Percentiles rank a stretch among this genome's conserved stretches.
Conservation (phyloP, 192 early-diverging fungal species). For the Entomortierella lignicola region DNA sequence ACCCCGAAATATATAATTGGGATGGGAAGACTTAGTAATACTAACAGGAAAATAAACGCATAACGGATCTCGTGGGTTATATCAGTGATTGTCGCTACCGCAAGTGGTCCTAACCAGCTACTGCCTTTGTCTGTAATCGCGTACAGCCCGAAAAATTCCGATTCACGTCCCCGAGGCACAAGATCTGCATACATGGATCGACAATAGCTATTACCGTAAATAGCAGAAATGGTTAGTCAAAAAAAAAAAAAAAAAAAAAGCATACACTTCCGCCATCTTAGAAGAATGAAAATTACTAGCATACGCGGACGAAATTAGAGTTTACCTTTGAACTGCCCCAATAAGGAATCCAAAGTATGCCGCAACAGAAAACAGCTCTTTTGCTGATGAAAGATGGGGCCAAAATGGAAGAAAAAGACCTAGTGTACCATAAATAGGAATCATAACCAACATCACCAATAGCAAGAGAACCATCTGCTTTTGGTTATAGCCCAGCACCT, state of each 20-base stretch:
- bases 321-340: conserved; percentile 56
- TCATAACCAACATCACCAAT: conserved; percentile 44
- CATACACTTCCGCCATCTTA: too few relatives aligned
- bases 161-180: conserved; percentile 67
- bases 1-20: conserved; percentile 60
- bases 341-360: conserved; percentile 56
- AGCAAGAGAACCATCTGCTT: conserved; percentile 60
- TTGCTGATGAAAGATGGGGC: conserved; percentile 27
- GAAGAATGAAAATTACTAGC: background rate
- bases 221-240: background rate
- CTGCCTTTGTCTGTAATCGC: conserved; percentile 74
- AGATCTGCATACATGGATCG: conserved; percentile 70
- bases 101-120: conserved; percentile 73
- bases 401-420: conserved; percentile 52
- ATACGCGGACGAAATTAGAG: conserved; percentile 6
- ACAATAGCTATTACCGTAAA: conserved; percentile 49
- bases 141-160: conserved; percentile 75
- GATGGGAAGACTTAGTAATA: conserved; percentile 58
- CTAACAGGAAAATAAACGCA: conserved; percentile 63
- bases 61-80: conserved; percentile 61
- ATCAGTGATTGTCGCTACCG: conserved; percentile 67
- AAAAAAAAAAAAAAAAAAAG: background rate
- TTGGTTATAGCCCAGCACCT: conserved; percentile 14
- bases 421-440: conserved; percentile 55
- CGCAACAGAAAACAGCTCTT: conserved; percentile 52